Evolutionary conservation across 805 yeast genomes (phyloP).

Genomic region (Kazachstania taianensis): DNA sequence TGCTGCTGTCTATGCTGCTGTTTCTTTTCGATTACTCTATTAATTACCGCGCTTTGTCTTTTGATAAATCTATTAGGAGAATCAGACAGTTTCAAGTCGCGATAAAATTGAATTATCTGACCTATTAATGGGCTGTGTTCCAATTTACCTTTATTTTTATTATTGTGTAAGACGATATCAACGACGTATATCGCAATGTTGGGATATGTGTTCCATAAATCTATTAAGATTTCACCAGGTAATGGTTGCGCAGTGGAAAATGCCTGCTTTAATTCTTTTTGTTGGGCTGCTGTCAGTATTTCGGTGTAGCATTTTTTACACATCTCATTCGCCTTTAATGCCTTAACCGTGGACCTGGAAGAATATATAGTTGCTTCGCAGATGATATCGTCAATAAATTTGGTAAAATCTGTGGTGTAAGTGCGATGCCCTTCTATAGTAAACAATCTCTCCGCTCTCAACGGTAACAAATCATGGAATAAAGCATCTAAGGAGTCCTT

Average conservation of each 20-base stretch:
- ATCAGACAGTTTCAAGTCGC: constrained; percentile 13
- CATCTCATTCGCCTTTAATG: constrained; percentile 7
- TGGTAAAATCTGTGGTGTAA: constrained; percentile 11
- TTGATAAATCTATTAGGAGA: constrained; percentile 12
- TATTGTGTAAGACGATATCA: constrained; percentile 10
- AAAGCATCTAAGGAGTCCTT: constrained; percentile 1
- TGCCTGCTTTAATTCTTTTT: constrained; percentile 6
- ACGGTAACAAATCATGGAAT: not conserved
- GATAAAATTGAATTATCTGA: constrained; percentile 16
- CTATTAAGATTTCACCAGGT: constrained; percentile 13
- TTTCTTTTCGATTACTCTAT: constrained; percentile 13
- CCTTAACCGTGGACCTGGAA: constrained; percentile 3
- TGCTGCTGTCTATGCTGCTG: constrained; percentile 2
- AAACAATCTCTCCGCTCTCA: constrained; percentile 13
- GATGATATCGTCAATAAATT: constrained; percentile 11
- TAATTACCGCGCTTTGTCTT: constrained; percentile 29
- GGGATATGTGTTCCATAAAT: constrained; percentile 23
- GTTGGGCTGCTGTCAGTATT: constrained; percentile 12
- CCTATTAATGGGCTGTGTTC: constrained; percentile 8
- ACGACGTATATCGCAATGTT: constrained; percentile 20
- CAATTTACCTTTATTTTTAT: constrained; percentile 4
- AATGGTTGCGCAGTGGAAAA: constrained; percentile 9
- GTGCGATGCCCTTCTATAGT: constrained; percentile 10
- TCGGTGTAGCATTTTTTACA: constrained; percentile 17
- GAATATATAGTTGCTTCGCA: constrained; percentile 16